Evolutionary conservation across 2,329 filamentous ascomycete genomes (phyloP).

Genomic region (Fusarium austroafricanum): DNA sequence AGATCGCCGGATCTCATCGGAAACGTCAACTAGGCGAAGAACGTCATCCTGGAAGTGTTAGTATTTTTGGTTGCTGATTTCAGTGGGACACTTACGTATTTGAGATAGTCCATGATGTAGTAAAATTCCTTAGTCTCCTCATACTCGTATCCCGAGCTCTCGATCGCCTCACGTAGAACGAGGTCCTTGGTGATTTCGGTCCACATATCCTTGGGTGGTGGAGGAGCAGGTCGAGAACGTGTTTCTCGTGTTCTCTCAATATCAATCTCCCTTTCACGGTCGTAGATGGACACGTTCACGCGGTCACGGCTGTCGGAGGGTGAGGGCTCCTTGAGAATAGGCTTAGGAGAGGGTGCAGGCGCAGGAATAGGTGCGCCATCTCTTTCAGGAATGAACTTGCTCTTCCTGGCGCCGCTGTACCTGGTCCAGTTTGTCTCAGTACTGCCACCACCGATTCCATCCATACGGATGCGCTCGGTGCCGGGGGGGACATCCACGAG

Average conservation of each 20-base stretch:
- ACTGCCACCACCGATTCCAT: slow-evolving; percentile 78
- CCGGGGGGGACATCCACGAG: slow-evolving; percentile 88
- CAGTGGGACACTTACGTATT: slow-evolving; percentile 74
- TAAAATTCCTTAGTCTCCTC: slow-evolving; percentile 92
- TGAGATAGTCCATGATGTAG: slow-evolving; percentile 91
- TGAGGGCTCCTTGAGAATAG: slow-evolving; percentile 44
- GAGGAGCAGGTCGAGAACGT: slow-evolving; percentile 55
- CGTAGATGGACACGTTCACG: slow-evolving; percentile 61
- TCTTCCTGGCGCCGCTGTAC: slow-evolving; percentile 81
- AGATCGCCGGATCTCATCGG: slow-evolving; percentile 80
- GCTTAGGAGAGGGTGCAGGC: slow-evolving; percentile 35
- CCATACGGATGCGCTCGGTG: slow-evolving; percentile 84
- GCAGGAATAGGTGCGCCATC: slow-evolving; percentile 56
- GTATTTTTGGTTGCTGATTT: neutral
- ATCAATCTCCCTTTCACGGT: slow-evolving; percentile 61
- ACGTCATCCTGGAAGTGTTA: slow-evolving; percentile 78
- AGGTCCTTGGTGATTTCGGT: slow-evolving; percentile 97
- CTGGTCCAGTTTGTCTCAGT: slow-evolving; percentile 83
- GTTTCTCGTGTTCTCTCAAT: slow-evolving; percentile 66
- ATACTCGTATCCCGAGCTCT: slow-evolving; percentile 85
- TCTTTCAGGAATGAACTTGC: slow-evolving; percentile 78
- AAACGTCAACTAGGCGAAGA: slow-evolving; percentile 82
- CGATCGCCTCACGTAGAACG: slow-evolving; percentile 86
- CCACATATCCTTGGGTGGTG: slow-evolving; percentile 77
- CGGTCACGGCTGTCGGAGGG: slow-evolving; percentile 50